These are phyloP conservation scores for Aspergillus phoenicis DNA, from an alignment of 2,329 filamentous ascomycete species.

Conservation along the genomic window DNA sequence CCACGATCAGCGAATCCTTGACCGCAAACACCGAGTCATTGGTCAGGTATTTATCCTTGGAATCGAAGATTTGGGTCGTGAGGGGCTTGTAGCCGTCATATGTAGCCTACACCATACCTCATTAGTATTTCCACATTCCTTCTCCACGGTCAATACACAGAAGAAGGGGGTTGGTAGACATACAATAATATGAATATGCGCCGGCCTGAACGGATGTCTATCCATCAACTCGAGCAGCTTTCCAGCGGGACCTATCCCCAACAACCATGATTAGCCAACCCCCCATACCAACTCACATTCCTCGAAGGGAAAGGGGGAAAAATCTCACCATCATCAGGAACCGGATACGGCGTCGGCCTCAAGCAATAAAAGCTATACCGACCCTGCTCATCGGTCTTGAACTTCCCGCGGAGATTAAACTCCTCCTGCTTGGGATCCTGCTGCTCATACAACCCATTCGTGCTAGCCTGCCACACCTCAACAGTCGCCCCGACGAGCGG, in stretches of 20 bases:
- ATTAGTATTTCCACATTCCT: too few species aligned
- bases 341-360: conserved; percentile 61
- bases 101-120: conserved; percentile 46
- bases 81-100: conserved; percentile 66
- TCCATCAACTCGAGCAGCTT: conserved; percentile 61
- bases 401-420: conserved; percentile 73
- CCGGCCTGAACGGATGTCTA: conserved; percentile 63
- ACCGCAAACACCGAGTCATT: conserved; percentile 63
- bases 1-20: conserved; percentile 61
- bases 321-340: conserved; percentile 53
- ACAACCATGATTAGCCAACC: conserved; percentile 4
- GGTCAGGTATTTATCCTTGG: conserved; percentile 63
- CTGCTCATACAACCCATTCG: conserved; percentile 73
- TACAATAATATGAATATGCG: conserved; percentile 66
- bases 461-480: conserved; percentile 79
- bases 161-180: conserved; percentile 24
- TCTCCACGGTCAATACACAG: too few species aligned
- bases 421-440: conserved; percentile 71
- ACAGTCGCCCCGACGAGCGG: conserved; percentile 68
- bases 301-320: background rate
- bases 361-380: conserved; percentile 65
- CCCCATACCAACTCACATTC: too few species aligned
- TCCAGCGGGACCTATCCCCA: conserved; percentile 55
- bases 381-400: conserved; percentile 67
- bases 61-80: conserved; percentile 77